These are phyloP conservation scores for Aspergillus nidulans DNA, from an alignment of 495 filamentous ascomycete genomes.

Conservation along the genomic window DNA sequence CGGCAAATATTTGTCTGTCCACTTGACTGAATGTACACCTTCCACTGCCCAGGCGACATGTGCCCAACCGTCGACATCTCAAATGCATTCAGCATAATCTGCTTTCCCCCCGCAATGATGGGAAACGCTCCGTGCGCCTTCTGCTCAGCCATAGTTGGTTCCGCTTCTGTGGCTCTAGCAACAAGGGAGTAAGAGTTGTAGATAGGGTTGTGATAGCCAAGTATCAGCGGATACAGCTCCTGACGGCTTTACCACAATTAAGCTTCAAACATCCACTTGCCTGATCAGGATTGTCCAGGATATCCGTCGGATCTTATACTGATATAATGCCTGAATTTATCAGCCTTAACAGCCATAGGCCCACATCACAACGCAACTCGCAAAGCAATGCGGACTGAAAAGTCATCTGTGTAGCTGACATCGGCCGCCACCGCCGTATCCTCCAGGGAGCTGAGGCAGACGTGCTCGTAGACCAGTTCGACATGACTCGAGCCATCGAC, in stretches of 20 bases:
- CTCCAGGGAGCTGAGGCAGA: neutral
- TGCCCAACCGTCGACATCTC: conserved; percentile 60
- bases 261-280: neutral
- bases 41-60: conserved; percentile 58
- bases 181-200: neutral
- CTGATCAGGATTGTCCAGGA: neutral
- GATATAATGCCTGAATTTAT: neutral
- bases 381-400: neutral
- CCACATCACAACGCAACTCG: neutral
- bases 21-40: too few species aligned
- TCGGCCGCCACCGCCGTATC: neutral
- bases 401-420: neutral
- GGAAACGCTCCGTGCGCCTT: neutral
- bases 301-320: neutral
- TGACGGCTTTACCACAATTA: neutral
- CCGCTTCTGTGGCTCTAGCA: neutral
- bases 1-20: conserved; percentile 15
- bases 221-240: neutral
- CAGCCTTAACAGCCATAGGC: neutral
- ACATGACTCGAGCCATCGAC: neutral
- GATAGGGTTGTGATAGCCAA: neutral
- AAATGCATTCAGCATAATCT: conserved; percentile 61
- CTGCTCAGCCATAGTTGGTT: neutral
- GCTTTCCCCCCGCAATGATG: conserved; percentile 29
- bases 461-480: neutral